Base-by-base conservation (phyloP, 495 filamentous ascomycete genomes). In the Zalerion maritima region DNA sequence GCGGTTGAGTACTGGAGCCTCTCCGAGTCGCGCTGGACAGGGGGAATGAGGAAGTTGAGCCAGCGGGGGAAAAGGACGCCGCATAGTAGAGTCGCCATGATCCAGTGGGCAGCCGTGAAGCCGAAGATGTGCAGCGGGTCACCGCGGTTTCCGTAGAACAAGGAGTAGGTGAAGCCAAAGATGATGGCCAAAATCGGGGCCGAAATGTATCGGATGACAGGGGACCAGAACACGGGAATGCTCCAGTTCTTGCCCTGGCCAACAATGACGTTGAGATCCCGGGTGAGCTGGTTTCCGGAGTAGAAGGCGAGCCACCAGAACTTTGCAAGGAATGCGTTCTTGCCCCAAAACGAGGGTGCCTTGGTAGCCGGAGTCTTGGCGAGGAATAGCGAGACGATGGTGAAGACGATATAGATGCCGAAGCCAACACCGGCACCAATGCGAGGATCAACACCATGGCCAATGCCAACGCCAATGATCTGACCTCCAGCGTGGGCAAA, bases 121-220 rank as follows among this genome's bases (percentile, higher is more conserved):
- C 54, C 56, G 7, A 46, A 28, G 15, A 59, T 50, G 43, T 50
- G 47, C 26, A 58, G 34, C 6, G 55, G 53, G 28, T 57, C 53
- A 33, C 53, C 47, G 7, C 49, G 49, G 26, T 52, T 31, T 2
- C 42, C 46, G 19, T 52, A 40, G 26, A 60, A 57, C 21, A 52
- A 44, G 1, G 51, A 51, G 31, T 55, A 60, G 12, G 55, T 46
- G 32, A 60, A 57, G 27, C 46, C 52, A 34, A 55, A 57, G 18
- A 60, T 47, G 14, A 58, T 58, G 17, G 42, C 45, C 4, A 58
- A 40, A 24, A 53, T 42, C 3, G 52, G 56, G 5, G 43, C 53
- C 30, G 46, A 46, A 28, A 58, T 29, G 35, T 60, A 60, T 10
- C 55, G 55, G 7, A 58, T 38, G 4, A 55, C 31, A 4, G 46